Evolutionary conservation across 106 monocot species (phyloP).

Genomic region (Triglochin maritima): DNA sequence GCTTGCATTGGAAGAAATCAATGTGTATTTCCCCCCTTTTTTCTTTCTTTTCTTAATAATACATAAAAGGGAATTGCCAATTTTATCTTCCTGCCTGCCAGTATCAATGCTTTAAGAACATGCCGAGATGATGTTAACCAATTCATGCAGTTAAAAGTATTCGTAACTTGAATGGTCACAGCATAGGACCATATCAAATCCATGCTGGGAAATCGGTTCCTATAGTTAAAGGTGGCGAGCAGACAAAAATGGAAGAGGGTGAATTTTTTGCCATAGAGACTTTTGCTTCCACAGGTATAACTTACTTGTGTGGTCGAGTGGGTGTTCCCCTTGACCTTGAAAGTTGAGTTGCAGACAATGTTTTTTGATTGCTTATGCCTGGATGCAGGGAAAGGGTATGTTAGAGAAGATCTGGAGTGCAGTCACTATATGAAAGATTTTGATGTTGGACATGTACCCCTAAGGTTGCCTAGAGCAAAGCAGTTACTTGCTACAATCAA

Average conservation of each 20-base stretch:
- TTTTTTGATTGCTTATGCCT: background rate
- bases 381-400: constrained; percentile 74
- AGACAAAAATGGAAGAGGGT: constrained; percentile 99
- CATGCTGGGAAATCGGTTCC: constrained; percentile 99
- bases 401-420: constrained; percentile 90
- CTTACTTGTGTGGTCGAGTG: background rate
- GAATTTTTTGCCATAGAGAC: constrained; percentile 99
- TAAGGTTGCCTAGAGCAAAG: constrained; percentile 81
- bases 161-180: constrained; percentile 93
- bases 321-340: background rate
- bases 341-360: background rate
- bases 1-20: too few relatives aligned
- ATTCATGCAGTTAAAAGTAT: constrained; percentile 76
- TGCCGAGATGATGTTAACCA: too few relatives aligned
- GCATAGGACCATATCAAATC: constrained; percentile 98
- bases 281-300: constrained; percentile 87
- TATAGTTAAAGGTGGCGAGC: constrained; percentile 95
- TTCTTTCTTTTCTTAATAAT: too few relatives aligned
- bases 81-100: too few relatives aligned
- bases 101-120: too few relatives aligned
- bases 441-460: constrained; percentile 80
- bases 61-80: too few relatives aligned
- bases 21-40: too few relatives aligned
- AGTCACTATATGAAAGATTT: constrained; percentile 99
- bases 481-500: constrained; percentile 80